Base-by-base conservation (phyloP, 139 green algal genomes). In the Tetradesmus lagerheimii region DNA sequence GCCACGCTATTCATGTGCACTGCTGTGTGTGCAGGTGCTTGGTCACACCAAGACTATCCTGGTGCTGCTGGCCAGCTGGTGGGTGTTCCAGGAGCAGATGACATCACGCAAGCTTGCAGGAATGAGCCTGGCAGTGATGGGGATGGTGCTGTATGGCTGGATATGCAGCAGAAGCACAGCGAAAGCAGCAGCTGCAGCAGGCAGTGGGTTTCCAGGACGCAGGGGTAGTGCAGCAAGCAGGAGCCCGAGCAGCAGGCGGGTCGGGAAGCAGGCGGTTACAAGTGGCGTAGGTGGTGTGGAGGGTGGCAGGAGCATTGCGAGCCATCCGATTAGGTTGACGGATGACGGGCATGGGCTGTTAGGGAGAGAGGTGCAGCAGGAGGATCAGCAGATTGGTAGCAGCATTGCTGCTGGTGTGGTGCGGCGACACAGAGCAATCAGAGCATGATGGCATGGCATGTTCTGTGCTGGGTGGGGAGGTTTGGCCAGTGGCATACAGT, bases 121-220 rank as follows among this genome's bases (percentile, higher is more conserved):
- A 85, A 98, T 98, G 93, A 39, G 57, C 5, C 83, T 97, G 4
- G 96, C 96, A 0, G 94, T 98, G 11, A 34, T 89, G 23, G 96
- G 96, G 50, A 98, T 98, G 95, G 90, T 95, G 20, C 85, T 83
- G 66, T 98, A 98, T 90, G 95, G 95, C 29, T 76, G 38, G 31
- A 8, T 31, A 8, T 23, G 34, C 77, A 83, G 77, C 77, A 83
- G 34, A 8, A 47, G 77, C 77, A 83, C 77, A 35, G 34, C 77
- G 2, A 45, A 31, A 18, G 39, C 77, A 50, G 1, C 75, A 47
- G 20, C 77, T n/a, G 29, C 38, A 45, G 29, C 16, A 8, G 35
- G 35, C 25, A 81, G 75, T 16, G 4, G 31, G 25, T n/a, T 31
- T 34, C 11, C 38, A 83, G 38, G 27, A 0, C 23, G 38, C 38